Percentiles rank a stretch among this genome's conserved stretches.
Conservation (phyloP, 352 stramenopile species). For the Lagenidium giganteum region DNA sequence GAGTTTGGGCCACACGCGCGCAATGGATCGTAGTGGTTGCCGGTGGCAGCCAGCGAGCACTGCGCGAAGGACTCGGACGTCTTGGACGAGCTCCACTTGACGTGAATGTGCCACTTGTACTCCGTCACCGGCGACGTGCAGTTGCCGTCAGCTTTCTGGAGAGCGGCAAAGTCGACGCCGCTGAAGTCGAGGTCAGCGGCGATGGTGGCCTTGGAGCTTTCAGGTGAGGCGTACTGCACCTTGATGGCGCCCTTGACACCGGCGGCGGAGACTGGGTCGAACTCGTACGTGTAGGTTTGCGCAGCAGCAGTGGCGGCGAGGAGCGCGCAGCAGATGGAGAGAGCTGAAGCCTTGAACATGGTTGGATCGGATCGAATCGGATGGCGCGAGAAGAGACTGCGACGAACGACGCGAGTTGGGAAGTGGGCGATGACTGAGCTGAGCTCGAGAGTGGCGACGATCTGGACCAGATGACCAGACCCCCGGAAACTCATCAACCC, state of each 20-base stretch:
- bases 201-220: constrained; percentile 11
- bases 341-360: too few species aligned
- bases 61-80: constrained; percentile 13
- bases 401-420: too few species aligned
- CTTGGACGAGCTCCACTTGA: constrained; percentile 21
- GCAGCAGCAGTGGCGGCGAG: constrained; percentile 1
- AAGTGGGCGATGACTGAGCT: too few species aligned
- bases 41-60: constrained; percentile 11
- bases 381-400: too few species aligned
- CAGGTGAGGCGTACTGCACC: constrained; percentile 7
- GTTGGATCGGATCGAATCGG: too few species aligned
- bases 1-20: constrained; percentile 25
- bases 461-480: too few species aligned
- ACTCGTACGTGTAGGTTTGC: constrained; percentile 15
- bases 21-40: constrained; percentile 31
- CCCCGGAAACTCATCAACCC: too few species aligned
- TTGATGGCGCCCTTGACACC: constrained; percentile 14
- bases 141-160: constrained; percentile 24
- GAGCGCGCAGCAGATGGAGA: constrained; percentile 14
- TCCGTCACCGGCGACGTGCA: constrained; percentile 18
- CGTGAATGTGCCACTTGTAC: constrained; percentile 35
- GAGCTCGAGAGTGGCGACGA: too few species aligned
- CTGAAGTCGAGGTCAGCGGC: constrained; percentile 9
- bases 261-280: constrained; percentile 7
- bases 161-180: constrained; percentile 10